These are phyloP conservation scores for Pontederia crassipes DNA, from an alignment of 176 grass and related monocot genomes.

Conservation along the genomic window DNA sequence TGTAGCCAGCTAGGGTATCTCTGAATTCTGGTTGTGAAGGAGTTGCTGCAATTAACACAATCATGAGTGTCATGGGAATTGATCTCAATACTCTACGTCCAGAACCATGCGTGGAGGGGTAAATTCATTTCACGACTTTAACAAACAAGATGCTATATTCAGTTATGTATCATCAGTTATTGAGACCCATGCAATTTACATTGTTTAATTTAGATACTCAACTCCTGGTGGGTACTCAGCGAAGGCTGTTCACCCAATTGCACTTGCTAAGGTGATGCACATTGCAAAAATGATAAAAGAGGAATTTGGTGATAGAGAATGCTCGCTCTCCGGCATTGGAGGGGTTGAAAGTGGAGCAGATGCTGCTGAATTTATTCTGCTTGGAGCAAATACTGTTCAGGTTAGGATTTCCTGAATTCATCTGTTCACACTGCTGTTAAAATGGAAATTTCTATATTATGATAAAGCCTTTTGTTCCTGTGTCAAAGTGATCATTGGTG, in stretches of 20 bases:
- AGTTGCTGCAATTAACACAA: slow-evolving; percentile 91
- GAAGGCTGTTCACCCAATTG: slow-evolving; percentile 89
- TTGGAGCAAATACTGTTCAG: slow-evolving; percentile 95
- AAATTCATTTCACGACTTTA: slow-evolving; percentile 10
- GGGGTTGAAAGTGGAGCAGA: slow-evolving; percentile 85
- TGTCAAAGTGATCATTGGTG: no score
- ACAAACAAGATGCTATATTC: not conserved
- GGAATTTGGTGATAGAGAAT: slow-evolving; percentile 49
- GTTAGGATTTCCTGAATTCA: slow-evolving; percentile 23
- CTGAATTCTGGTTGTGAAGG: slow-evolving; percentile 87
- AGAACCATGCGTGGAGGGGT: slow-evolving; percentile 92
- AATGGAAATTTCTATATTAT: not conserved
- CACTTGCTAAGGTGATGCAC: slow-evolving; percentile 89
- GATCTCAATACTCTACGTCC: slow-evolving; percentile 80
- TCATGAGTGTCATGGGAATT: slow-evolving; percentile 98
- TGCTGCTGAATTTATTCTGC: slow-evolving; percentile 86
- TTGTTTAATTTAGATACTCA: slow-evolving; percentile 47
- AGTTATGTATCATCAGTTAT: not conserved
- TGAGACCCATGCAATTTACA: not conserved
- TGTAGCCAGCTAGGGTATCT: slow-evolving; percentile 82
- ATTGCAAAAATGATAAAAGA: slow-evolving; percentile 87
- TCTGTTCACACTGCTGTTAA: not conserved
- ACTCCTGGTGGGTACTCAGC: slow-evolving; percentile 96
- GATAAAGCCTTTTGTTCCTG: no score
- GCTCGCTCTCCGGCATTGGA: slow-evolving; percentile 81